These are phyloP conservation scores for Komagataella kurtzmanii DNA, from an alignment of 805 yeast genomes.

Conservation along the genomic window DNA sequence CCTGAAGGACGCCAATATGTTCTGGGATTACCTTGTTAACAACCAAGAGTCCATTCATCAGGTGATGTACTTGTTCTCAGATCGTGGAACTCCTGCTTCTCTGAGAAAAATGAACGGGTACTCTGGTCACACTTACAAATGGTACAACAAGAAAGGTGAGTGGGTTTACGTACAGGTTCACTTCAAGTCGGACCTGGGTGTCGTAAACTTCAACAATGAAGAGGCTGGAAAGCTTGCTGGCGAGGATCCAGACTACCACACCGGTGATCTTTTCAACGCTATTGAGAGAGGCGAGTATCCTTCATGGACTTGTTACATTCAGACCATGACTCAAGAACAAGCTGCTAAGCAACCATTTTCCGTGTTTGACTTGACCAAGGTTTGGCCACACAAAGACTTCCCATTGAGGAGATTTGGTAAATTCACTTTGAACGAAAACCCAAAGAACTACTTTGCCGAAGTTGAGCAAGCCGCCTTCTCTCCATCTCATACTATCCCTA, in stretches of 20 bases:
- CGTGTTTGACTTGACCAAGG: slow-evolving; percentile 82
- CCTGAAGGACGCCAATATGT: slow-evolving; percentile 67
- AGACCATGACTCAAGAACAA: slow-evolving; percentile 75
- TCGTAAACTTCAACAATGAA: slow-evolving; percentile 38
- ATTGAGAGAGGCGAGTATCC: slow-evolving; percentile 72
- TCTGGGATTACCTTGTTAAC: slow-evolving; percentile 70
- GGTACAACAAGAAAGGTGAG: slow-evolving; percentile 63
- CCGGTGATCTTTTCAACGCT: slow-evolving; percentile 65
- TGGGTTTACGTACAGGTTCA: slow-evolving; percentile 75
- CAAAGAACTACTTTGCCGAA: slow-evolving; percentile 79
- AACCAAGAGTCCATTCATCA: slow-evolving; percentile 71
- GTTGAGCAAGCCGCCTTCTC: slow-evolving; percentile 79
- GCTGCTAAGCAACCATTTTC: slow-evolving; percentile 67
- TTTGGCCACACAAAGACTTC: slow-evolving; percentile 81
- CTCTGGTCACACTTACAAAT: slow-evolving; percentile 76
- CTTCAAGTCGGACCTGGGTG: slow-evolving; percentile 47
- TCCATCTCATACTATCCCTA: slow-evolving; percentile 77
- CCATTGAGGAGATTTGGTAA: slow-evolving; percentile 83
- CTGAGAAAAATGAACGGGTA: slow-evolving; percentile 74
- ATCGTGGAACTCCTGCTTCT: slow-evolving; percentile 72
- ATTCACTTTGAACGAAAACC: slow-evolving; percentile 68
- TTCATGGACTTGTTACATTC: slow-evolving; percentile 76
- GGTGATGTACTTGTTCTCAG: slow-evolving; percentile 59
- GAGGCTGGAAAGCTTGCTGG: slow-evolving; percentile 60
- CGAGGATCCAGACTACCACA: slow-evolving; percentile 71